Percentiles rank a stretch among this genome's conserved stretches.
phyloP scores from a whole-genome alignment of 805 yeast species.

The Candida dendrica region DNA sequence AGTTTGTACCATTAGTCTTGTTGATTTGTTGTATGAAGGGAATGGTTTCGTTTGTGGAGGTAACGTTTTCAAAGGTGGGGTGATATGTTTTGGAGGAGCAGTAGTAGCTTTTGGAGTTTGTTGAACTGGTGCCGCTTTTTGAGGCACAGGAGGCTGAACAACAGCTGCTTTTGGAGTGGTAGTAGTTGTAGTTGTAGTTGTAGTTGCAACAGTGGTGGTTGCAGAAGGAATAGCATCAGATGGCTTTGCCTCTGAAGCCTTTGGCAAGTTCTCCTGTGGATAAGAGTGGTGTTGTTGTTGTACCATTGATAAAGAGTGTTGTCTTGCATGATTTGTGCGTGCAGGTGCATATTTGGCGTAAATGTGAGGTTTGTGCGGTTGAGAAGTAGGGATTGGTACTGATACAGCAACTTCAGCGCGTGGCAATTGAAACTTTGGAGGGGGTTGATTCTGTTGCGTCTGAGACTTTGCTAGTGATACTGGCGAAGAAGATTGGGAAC shows the following conservation, averaged over 20 bases:
- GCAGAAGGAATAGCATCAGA: neutral
- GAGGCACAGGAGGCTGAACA: neutral
- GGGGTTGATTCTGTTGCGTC: too few species aligned
- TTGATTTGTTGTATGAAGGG: neutral
- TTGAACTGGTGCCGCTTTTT: neutral
- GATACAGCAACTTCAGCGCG: neutral
- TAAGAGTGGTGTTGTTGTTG: neutral
- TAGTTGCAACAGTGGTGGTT: neutral
- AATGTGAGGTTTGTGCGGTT: neutral
- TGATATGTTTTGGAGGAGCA: constrained; percentile 1
- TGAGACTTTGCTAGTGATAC: too few species aligned
- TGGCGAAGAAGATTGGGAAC: too few species aligned
- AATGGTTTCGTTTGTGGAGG: neutral
- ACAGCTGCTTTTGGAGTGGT: neutral
- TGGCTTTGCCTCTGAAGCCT: neutral
- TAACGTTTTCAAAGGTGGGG: neutral
- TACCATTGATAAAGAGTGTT: neutral
- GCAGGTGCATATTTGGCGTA: neutral
- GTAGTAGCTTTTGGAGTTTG: neutral
- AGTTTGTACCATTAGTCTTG: neutral
- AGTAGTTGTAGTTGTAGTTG: neutral
- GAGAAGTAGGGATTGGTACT: neutral
- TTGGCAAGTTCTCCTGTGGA: neutral
- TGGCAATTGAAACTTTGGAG: too few species aligned
- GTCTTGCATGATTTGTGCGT: neutral